Evolutionary conservation across 176 grass and related monocot species (phyloP), one percentile per base, ranked within the genome.

Genomic region (Phoenix dactylifera): DNA sequence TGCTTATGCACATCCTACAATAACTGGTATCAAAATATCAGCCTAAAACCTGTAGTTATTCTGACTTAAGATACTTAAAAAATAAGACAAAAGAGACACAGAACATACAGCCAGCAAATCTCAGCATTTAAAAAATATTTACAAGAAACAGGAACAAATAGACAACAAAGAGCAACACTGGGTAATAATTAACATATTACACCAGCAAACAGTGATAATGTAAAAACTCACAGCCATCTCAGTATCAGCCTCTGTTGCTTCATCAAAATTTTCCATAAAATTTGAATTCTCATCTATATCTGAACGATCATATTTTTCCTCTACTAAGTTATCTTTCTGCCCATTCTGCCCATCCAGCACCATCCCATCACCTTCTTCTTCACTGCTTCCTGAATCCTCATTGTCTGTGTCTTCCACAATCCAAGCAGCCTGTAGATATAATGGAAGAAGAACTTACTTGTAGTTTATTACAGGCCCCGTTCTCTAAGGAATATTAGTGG

Each of bases 191-290:
- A 44, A 44, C 35, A 44, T 44, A 44, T 44, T 44, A 44, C 35
- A 44, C 35, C 9, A 14, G 10, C 35, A 65, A 4, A 61, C 7
- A 72, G 24, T 18, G 6, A 50, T 15, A 54, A 60, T 16, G 6
- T 28, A 51, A 17, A 30, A 70, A 88, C 87, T 97, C 73, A 91
- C 93, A 64, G 81, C 87, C 93, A 97, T 97, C 70, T 97, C 84
- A 24, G 78, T 85, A 70, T 81, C 84, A 62, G 77, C 80, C 19
- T 64, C 18, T n/a, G 76, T 97, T 88, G 75, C 84, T 67, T 72
- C 80, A 73, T 97, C 84, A 35, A 91, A 83, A 63, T 85, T 85
- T 23, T 80, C 92, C 0, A 72, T 80, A 48, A 88, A 71, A 65
- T 77, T 79, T 72, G 81, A 83, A 4, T 30, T 55, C 32, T 72